Conservation (phyloP, 352 stramenopile genomes). For the Halophytophthora polymorphica region DNA sequence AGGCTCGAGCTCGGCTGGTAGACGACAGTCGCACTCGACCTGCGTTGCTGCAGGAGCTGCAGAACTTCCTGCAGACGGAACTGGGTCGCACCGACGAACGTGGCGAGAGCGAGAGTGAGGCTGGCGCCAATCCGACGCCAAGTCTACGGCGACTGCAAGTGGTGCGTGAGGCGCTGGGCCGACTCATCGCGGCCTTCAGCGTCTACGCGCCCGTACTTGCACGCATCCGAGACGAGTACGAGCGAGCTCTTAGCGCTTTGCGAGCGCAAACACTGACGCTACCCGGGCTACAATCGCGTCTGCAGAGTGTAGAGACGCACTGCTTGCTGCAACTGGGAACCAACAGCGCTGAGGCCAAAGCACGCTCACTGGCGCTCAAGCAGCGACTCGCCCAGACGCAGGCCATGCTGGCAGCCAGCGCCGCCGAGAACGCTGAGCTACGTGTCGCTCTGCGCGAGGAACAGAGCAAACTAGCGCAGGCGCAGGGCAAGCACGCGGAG, state of each 20-base stretch:
- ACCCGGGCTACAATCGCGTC: conserved; percentile 42
- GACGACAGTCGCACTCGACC: conserved; percentile 34
- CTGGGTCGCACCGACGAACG: conserved; percentile 12
- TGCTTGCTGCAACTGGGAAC: conserved; percentile 56
- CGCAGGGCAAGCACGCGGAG: conserved; percentile 36
- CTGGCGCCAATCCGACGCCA: conserved; percentile 3
- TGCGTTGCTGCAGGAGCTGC: conserved; percentile 41
- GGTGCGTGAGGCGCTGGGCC: conserved; percentile 48
- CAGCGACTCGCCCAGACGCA: conserved; percentile 56
- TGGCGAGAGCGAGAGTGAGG: conserved; percentile 3
- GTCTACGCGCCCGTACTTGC: conserved; percentile 62
- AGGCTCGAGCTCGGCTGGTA: conserved; percentile 20
- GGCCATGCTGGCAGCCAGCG: conserved; percentile 42
- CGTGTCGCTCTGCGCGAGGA: conserved; percentile 25
- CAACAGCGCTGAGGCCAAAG: conserved; percentile 38
- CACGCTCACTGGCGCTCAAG: conserved; percentile 33
- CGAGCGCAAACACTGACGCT: conserved; percentile 37
- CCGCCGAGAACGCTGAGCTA: conserved; percentile 40
- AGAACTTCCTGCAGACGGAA: conserved; percentile 30
- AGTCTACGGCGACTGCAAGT: conserved; percentile 51
- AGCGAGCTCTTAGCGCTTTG: conserved; percentile 32
- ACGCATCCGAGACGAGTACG: conserved; percentile 67
- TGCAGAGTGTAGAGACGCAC: conserved; percentile 59
- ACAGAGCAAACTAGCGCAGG: conserved; percentile 20
- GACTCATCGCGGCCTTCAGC: conserved; percentile 55